Conservation (phyloP, 164 flowering plant genomes). For the Brasenia schreberi region DNA sequence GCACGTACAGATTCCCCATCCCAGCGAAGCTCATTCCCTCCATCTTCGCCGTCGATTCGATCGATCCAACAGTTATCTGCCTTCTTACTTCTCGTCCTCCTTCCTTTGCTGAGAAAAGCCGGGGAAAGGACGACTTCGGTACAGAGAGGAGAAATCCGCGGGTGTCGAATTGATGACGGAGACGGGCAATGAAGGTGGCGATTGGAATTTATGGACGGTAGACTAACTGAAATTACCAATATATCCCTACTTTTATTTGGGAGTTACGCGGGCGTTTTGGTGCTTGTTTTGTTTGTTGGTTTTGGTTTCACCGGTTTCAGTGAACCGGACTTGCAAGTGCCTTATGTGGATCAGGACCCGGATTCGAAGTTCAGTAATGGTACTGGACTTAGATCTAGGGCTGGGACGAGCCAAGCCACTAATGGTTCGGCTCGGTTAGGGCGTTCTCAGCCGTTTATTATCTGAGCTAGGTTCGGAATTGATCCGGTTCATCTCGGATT, state of each 20-base stretch:
- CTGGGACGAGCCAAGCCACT: too few species aligned
- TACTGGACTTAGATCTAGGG: too few species aligned
- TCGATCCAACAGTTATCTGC: background rate
- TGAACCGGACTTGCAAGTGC: too few species aligned
- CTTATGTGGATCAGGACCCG: background rate
- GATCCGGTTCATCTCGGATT: too few species aligned
- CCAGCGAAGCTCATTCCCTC: background rate
- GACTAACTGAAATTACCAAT: background rate
- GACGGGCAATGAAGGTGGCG: background rate
- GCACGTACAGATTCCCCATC: constrained; percentile 56
- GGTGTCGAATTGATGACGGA: background rate
- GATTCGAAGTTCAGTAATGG: background rate
- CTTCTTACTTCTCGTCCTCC: background rate
- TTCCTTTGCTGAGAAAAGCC: background rate
- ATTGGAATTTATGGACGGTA: background rate
- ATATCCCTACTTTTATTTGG: background rate
- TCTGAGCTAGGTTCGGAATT: too few species aligned
- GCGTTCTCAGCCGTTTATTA: too few species aligned
- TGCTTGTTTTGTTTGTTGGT: too few species aligned
- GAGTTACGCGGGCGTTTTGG: too few species aligned
- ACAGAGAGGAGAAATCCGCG: background rate
- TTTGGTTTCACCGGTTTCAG: too few species aligned
- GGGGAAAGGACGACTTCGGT: background rate
- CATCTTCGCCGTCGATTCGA: background rate
- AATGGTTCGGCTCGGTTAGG: too few species aligned